Base-by-base conservation (phyloP, 495 filamentous ascomycete species). In the Pyrenula massariospora region DNA sequence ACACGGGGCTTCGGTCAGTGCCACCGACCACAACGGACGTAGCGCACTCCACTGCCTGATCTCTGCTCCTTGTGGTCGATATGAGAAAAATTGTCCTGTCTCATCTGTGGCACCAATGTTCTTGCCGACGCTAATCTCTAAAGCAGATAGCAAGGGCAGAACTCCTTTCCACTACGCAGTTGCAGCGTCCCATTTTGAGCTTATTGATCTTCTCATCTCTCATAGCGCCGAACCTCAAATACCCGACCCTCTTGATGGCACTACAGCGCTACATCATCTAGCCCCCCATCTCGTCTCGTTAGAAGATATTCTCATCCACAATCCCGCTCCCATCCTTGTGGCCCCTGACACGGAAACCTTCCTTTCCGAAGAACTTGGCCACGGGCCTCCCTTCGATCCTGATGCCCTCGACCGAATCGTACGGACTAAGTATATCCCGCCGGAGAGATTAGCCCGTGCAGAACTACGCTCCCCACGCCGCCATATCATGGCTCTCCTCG, bases 401-500 rank as follows among this genome's bases (percentile, higher is more conserved):
- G 22, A 24, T 19, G 50, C 50, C 22, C 50, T 52, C 8, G 8
- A 20, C 22, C 50, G 20, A 20, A 8, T 10, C 19, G 10, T 21
- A 8, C 50, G 50, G 8, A 21, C 19, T 19, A 20, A 24, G 19
- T 24, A 52, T 19, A 8, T 52, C 8, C 8, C 8, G 19, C 50
- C 50, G 22, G 31, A 42, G 31, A 42, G 31, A 42, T 8, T 15
- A 42, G 31, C 31, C 31, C 31, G 15, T 5, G 31, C 15, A 15
- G 31, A 42, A 15, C 31, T 42, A 42, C 31, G 31, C 31, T 42
- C 31, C 31, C 31, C 31, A 5, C 31, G 31, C 8, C 31, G 31
- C 31, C 50, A 8, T 19, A 52, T 52, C 8, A 19, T 52, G 21
- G 55, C 52, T 12, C 61, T 63, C 36, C 21, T 62, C 24, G 54